Conservation (phyloP, 768 basidiomycete genomes). For the Collybiopsis confluens region DNA sequence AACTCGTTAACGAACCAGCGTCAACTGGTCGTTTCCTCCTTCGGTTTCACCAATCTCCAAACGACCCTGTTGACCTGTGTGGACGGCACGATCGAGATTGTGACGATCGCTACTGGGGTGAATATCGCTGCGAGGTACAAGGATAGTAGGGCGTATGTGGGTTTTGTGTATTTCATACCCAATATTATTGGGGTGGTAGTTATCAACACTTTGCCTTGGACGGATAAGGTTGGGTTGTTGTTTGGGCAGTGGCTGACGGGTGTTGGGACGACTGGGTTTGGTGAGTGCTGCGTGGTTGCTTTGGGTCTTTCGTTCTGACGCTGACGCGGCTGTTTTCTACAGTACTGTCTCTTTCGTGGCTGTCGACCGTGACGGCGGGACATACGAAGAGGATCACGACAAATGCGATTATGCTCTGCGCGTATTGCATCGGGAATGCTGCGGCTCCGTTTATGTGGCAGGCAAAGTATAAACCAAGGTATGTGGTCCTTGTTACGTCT, state of each 20-base stretch:
- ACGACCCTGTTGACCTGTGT: slow-evolving; percentile 71
- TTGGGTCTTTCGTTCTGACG: neutral
- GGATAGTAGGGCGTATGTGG: slow-evolving; percentile 60
- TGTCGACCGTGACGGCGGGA: slow-evolving; percentile 60
- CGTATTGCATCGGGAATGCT: slow-evolving; percentile 63
- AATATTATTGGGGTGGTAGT: slow-evolving; percentile 60
- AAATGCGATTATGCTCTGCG: slow-evolving; percentile 71
- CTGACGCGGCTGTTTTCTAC: neutral
- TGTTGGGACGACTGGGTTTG: slow-evolving; percentile 55
- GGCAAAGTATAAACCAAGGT: slow-evolving; percentile 62
- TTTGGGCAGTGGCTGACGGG: slow-evolving; percentile 52
- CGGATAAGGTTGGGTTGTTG: slow-evolving; percentile 60
- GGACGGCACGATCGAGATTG: slow-evolving; percentile 57
- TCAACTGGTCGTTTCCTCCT: slow-evolving; percentile 52
- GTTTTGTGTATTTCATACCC: slow-evolving; percentile 58
- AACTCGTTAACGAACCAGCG: slow-evolving; percentile 41
- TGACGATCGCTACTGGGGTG: slow-evolving; percentile 67
- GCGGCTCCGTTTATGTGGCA: slow-evolving; percentile 74
- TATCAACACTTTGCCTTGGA: slow-evolving; percentile 64
- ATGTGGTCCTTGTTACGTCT: slow-evolving; percentile 1
- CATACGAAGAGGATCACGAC: slow-evolving; percentile 69
- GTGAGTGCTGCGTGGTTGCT: neutral
- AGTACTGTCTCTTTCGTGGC: slow-evolving; percentile 60
- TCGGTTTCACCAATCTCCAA: slow-evolving; percentile 60
- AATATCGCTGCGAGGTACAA: slow-evolving; percentile 49